phyloP scores from a whole-genome alignment of 352 stramenopile species.

The Globisporangium okanoganense region DNA sequence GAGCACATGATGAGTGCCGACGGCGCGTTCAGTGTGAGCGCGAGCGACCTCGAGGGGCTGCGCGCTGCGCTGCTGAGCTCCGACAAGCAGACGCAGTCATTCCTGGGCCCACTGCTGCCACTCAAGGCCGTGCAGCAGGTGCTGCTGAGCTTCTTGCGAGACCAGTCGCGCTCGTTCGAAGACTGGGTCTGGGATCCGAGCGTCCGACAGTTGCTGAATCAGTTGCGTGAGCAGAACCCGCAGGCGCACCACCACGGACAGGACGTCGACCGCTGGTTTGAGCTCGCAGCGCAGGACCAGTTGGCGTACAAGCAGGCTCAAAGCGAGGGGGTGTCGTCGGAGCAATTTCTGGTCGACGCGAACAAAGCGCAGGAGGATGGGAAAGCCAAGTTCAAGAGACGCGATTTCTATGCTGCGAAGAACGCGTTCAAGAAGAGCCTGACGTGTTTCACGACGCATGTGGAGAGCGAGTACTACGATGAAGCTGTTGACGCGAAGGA shows the following conservation, averaged over 20 bases:
- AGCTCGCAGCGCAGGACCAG: conserved; percentile 24
- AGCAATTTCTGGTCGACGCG: conserved; percentile 31
- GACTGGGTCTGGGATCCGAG: conserved; percentile 76
- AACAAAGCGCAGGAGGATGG: conserved; percentile 52
- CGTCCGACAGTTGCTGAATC: conserved; percentile 47
- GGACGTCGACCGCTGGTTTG: conserved; percentile 48
- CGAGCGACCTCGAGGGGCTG: conserved; percentile 34
- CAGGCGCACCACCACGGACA: conserved; percentile 20
- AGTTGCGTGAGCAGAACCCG: conserved; percentile 37
- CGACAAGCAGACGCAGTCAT: conserved; percentile 48
- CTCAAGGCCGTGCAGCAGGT: conserved; percentile 64
- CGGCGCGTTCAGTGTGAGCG: conserved; percentile 7
- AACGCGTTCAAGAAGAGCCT: conserved; percentile 67
- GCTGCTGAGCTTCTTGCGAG: conserved; percentile 62
- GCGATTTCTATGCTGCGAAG: conserved; percentile 57
- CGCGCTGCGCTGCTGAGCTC: conserved; percentile 30
- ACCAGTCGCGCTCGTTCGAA: conserved; percentile 53
- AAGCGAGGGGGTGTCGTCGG: conserved; percentile 16
- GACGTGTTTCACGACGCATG: conserved; percentile 29
- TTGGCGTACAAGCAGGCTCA: conserved; percentile 3
- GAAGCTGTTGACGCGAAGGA: conserved; percentile 24
- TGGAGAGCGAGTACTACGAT: conserved; percentile 48
- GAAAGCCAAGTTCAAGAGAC: conserved; percentile 59
- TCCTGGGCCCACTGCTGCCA: conserved; percentile 55
- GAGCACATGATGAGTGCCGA: neutral